Percentiles rank a stretch among this genome's conserved stretches.
Evolutionary conservation across 257 asterid genomes (phyloP).

Genomic region (Mitragyna speciosa): DNA sequence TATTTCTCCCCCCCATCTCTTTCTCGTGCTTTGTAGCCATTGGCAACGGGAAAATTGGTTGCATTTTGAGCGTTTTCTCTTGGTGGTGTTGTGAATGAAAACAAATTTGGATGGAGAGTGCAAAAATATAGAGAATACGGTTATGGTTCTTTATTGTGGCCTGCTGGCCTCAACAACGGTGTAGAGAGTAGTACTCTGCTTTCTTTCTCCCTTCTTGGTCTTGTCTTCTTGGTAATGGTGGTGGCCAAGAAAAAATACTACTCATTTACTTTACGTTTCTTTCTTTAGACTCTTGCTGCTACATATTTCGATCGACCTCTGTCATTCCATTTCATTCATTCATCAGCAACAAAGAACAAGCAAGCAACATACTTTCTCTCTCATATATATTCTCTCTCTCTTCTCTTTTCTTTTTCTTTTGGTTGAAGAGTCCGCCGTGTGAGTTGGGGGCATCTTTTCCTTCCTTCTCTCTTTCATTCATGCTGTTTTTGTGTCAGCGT

Average conservation of each 20-base stretch:
- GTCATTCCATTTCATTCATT: neutral
- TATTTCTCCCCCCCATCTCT: neutral
- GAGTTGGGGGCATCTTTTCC: conserved; percentile 21
- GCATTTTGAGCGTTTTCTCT: neutral
- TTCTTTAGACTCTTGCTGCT: conserved; percentile 7
- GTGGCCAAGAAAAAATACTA: conserved; percentile 17
- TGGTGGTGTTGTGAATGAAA: neutral
- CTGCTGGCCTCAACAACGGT: neutral
- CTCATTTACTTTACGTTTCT: conserved; percentile 22
- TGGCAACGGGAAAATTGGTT: neutral
- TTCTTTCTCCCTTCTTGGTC: neutral
- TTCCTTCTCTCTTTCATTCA: conserved; percentile 5
- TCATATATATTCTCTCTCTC: neutral
- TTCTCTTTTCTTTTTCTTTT: conserved; percentile 5
- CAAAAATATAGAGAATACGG: conserved; percentile 4
- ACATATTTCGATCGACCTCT: neutral
- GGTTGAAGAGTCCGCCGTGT: conserved; percentile 33
- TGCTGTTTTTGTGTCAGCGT: conserved; percentile 37
- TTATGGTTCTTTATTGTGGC: neutral
- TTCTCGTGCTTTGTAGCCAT: conserved; percentile 15
- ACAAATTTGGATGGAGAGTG: conserved; percentile 4
- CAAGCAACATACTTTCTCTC: neutral
- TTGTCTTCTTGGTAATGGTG: conserved; percentile 13
- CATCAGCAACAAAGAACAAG: neutral
- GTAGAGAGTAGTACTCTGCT: neutral